Base-by-base conservation (phyloP, 441 rosid species). In the Kokia cookei region DNA sequence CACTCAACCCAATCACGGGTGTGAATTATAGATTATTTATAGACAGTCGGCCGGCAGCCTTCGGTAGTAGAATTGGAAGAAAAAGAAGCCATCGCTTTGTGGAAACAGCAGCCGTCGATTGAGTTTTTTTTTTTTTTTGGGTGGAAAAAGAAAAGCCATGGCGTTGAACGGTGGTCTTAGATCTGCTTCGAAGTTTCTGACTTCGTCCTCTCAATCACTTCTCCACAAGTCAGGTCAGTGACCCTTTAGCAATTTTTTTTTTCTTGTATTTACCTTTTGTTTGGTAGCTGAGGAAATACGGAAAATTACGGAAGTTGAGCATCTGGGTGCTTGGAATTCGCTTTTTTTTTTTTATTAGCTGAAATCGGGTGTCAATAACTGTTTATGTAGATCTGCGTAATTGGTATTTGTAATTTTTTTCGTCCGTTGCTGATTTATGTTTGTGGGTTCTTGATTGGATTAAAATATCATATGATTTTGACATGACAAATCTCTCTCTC, bases 131-230 rank as follows among this genome's bases (percentile, higher is more conserved):
- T 12, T 47, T 51, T 19, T 55, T 9, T 55, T 54, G 8, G 59
- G 26, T 2, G 13, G 29, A 22, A 70, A 13, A 43, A 35, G 13
- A 12, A 14, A 29, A 22, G 76, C 65, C 60, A 89, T 81, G 90
- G 89, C 88, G 78, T 72, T 86, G 86, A 88, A 81, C 86, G 86
- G 75, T 37, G 90, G 92, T 2, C 64, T 94, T 69, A 82, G 95
- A 87, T 91, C 91, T 45, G 84, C 86, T 42, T 82, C 98, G 3
- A 92, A 73, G 91, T 82, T 94, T 19, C 50, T 91, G 0, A 73
- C 81, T 17, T 86, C 89, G 32, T 88, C 91, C 13, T 84, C 97
- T 42, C 88, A 82, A 65, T 81, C 92, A 35, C 65, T 90, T 67
- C 57, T 87, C 48, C 79, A 88, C 47, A 90, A 83, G 72, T 86